These are phyloP conservation scores for Lentinula detonsa DNA, from an alignment of 768 basidiomycete species.

Conservation along the genomic window DNA sequence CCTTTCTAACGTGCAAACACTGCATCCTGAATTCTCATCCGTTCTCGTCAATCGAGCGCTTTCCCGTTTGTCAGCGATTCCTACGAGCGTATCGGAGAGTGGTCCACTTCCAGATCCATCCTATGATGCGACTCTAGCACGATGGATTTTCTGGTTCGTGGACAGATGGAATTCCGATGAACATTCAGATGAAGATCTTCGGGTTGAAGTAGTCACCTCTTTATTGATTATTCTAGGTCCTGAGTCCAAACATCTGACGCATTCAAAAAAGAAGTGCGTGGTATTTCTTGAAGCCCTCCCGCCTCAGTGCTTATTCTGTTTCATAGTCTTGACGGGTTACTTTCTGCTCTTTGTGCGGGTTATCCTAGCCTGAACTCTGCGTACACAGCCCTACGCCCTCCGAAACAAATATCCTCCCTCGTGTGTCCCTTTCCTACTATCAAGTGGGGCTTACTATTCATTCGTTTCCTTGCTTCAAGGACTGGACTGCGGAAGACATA, in stretches of 20 bases:
- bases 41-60: slow-evolving; percentile 11
- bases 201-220: slow-evolving; percentile 36
- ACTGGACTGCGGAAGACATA: slow-evolving; percentile 48
- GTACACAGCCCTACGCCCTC: slow-evolving; percentile 12
- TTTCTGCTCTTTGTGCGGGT: slow-evolving; percentile 33
- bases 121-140: slow-evolving; percentile 55
- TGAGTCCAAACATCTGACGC: slow-evolving; percentile 12
- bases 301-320: background rate
- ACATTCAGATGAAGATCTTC: slow-evolving; percentile 31
- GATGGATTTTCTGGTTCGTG: slow-evolving; percentile 64
- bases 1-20: slow-evolving; percentile 45
- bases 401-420: slow-evolving; percentile 8
- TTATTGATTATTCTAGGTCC: slow-evolving; percentile 48
- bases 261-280: slow-evolving; percentile 29
- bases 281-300: background rate
- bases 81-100: slow-evolving; percentile 7
- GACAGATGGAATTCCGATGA: slow-evolving; percentile 29
- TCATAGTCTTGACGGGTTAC: slow-evolving; percentile 22
- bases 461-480: slow-evolving; percentile 22
- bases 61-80: background rate
- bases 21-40: slow-evolving; percentile 51
- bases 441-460: slow-evolving; percentile 6
- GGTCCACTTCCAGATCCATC: slow-evolving; percentile 26
- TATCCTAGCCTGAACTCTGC: slow-evolving; percentile 27
- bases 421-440: slow-evolving; percentile 13